Percentiles rank a stretch among this genome's conserved stretches.
These are phyloP conservation scores for Irpex rosettiformis DNA, from an alignment of 1,284 basidiomycete genomes.

Conservation along the genomic window DNA sequence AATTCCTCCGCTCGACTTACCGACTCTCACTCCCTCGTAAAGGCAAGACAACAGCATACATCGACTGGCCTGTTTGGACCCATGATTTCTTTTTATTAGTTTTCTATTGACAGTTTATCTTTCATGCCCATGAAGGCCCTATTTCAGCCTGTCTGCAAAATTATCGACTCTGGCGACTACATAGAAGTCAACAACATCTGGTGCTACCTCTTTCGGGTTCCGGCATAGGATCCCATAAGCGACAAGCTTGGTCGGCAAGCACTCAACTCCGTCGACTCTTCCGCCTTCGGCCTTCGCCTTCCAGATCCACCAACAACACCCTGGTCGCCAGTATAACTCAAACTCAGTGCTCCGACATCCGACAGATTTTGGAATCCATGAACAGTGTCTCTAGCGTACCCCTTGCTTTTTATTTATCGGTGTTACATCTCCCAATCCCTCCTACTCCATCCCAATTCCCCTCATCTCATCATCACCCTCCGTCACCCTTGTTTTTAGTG, in stretches of 20 bases:
- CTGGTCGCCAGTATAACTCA: neutral
- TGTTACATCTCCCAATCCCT: neutral
- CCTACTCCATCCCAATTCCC: neutral
- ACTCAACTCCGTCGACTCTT: neutral
- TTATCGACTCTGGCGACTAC: neutral
- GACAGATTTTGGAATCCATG: neutral
- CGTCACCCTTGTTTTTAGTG: neutral
- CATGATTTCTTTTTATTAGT: neutral
- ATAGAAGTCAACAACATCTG: neutral
- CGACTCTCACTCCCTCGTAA: neutral
- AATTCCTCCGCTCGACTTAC: neutral
- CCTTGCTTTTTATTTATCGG: neutral
- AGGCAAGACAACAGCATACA: neutral
- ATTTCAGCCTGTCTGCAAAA: neutral
- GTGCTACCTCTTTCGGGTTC: neutral
- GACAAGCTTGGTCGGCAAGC: neutral
- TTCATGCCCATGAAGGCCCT: neutral
- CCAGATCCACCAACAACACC: neutral
- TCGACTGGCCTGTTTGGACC: neutral
- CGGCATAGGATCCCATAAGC: neutral
- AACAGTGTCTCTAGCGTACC: neutral
- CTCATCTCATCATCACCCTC: neutral
- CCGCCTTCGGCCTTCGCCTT: neutral
- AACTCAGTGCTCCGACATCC: neutral
- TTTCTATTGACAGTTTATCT: neutral